Evolutionary conservation across 2,329 filamentous ascomycete genomes (phyloP), one percentile per base, ranked within the genome.

Genomic region (Chaetoscypha palmicola): DNA sequence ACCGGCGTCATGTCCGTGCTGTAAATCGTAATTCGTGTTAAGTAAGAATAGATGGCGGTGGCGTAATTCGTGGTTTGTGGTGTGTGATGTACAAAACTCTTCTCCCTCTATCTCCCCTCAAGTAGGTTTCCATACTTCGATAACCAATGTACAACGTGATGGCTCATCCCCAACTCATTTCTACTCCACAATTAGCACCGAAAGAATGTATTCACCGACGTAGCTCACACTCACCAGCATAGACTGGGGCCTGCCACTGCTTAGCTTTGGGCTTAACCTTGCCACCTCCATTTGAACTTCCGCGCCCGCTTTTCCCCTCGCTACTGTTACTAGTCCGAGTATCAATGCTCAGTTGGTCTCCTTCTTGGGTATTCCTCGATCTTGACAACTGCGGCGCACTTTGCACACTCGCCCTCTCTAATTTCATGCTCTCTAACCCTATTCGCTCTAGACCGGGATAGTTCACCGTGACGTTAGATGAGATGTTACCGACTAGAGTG

Each of bases 161-260:
- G n/a, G n/a, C n/a, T n/a, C 33, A 43, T 38, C 41, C 41, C 41
- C 41, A 43, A 32, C 24, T 43, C 26, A 43, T 38, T 43, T 43
- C 41, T 43, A 12, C 9, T 33, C 9, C 8, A 22, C 16, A 12
- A 23, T 36, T 22, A 41, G 38, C 30, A 33, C 22, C 16, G 19
- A 12, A n/a, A 19, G 12, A 14, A 36, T 23, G 21, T 8, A 11
- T 31, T 2, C 5, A 30, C 24, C 7, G 35, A 12, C 1, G 24
- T 20, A 26, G n/a, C 16, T 8, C n/a, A 24, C 23, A 51, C 56
- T 19, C 36, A 62, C 61, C 64, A 54, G 64, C 59, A 58, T 67
- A 68, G 22, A 66, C 59, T 28, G 64, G 62, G 32, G 64, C 56
- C 48, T 68, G 64, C 66, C 67, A 68, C 21, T 60, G 59, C 50